Evolutionary conservation across 2,329 filamentous ascomycete species (phyloP), one percentile per base, ranked within the genome.

Genomic region (Pyrenophora teres): DNA sequence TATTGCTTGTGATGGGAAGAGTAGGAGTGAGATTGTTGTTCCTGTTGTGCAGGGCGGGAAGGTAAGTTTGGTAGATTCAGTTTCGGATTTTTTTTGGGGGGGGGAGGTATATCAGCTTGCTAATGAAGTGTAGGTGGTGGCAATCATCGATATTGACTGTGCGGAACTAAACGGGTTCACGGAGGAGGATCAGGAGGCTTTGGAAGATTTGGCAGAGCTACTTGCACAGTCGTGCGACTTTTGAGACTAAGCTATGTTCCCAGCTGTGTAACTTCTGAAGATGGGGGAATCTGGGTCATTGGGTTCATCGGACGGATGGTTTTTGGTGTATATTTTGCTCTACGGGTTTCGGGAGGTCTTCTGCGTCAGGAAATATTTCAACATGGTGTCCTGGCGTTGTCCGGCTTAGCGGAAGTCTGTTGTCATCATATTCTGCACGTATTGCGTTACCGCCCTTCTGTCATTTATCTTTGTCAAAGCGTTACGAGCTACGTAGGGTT

Each of bases 141-240:
- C 85, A 2, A 89, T 93, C 57, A 90, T 94, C 53, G 90, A 94
- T 65, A 79, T 93, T 19, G 90, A 94, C 71, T 93, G 90, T 67
- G 83, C 86, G 1, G 83, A 81, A 31, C 60, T 81, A 45, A 74
- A 81, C 12, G 88, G 89, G 0, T 92, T 92, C 60, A 84, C 90
- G 59, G 79, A 83, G 52, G 81, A 86, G 38, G 90, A 94, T 70
- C 80, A 80, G 72, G 71, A 68, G 54, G 83, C 83, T 60, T 71
- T 94, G 52, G 88, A 93, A 72, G 76, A 83, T 63, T 73, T 93
- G 64, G 72, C 72, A 2, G 40, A 55, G 31, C 36, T 74, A 16
- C 49, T 74, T 39, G 69, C 71, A 1, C 50, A 62, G 27, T 59
- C 69, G 2, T 74, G 71, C 37, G 71, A 74, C 47, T 74, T 74